Evolutionary conservation across 1,284 basidiomycete genomes (phyloP), one percentile per base, ranked within the genome.

Genomic region (Sutorius eximius): DNA sequence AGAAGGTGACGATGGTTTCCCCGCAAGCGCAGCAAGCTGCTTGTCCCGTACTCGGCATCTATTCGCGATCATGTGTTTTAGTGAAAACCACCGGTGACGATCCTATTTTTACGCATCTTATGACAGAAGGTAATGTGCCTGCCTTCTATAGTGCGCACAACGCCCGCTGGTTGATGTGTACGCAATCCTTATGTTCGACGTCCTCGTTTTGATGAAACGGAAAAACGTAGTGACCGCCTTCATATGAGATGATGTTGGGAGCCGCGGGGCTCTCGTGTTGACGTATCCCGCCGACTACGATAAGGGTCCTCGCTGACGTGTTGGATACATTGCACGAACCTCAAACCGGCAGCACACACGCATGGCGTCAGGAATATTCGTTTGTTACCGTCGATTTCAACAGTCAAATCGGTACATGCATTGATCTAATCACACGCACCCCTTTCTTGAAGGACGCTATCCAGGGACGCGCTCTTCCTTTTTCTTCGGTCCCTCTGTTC

Each of bases 171-270:
- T 50, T 48, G 37, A 49, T 57, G 49, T 58, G 51, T 65, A 49
- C 42, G 45, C 41, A 46, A 53, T 56, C 34, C 44, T 53, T 49
- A 45, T 59, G 46, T 46, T 50, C 27, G 48, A 48, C 38, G 27
- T 54, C 55, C 58, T 57, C 61, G 54, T 67, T 66, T 63, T 63
- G 49, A 71, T 67, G 61, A 61, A 47, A 51, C 45, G 37, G 46
- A 54, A 47, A 54, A 43, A 40, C 50, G 38, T 46, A 46, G 48
- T 18, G 43, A 40, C 46, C 33, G 22, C 46, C 44, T 40, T 38
- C n/a, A 34, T 52, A 49, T 50, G 61, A 52, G 45, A 41, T 53
- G 48, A 34, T 40, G 46, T 36, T 49, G 41, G 30, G 34, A 30
- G 8, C 27, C n/a, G 29, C 10, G 33, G 44, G 37, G 6, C 20